Conservation (phyloP, 2,329 filamentous ascomycete species). For the Aspergillus sp. region DNA sequence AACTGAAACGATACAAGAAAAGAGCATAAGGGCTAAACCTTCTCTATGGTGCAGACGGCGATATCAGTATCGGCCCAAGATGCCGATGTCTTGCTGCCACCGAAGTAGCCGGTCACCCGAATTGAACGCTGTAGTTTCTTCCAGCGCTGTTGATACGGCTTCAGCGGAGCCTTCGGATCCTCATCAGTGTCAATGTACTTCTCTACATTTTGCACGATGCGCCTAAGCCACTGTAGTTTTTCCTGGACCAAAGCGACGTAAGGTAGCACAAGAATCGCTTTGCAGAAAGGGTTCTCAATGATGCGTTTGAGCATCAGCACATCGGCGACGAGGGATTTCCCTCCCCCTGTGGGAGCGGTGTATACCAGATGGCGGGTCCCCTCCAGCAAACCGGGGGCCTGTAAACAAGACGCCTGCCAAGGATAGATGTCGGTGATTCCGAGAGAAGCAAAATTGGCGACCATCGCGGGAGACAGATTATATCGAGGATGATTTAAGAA, state of each 20-base stretch:
- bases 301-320: conserved; percentile 71
- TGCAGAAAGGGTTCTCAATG: conserved; percentile 60
- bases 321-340: conserved; percentile 71
- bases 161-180: conserved; percentile 31
- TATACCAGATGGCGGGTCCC: conserved; percentile 73
- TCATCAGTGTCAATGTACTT: conserved; percentile 33
- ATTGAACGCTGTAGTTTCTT: conserved; percentile 58
- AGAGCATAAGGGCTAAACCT: conserved; percentile 42
- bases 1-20: background rate
- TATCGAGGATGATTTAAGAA: conserved; percentile 63
- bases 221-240: conserved; percentile 71
- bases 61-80: conserved; percentile 75
- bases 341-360: conserved; percentile 73
- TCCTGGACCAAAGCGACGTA: conserved; percentile 80
- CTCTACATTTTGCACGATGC: conserved; percentile 60
- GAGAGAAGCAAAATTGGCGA: conserved; percentile 62
- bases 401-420: conserved; percentile 74
- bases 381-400: conserved; percentile 62
- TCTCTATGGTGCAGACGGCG: conserved; percentile 76
- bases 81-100: conserved; percentile 64
- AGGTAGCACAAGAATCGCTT: conserved; percentile 70
- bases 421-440: conserved; percentile 74
- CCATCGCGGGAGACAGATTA: conserved; percentile 57
- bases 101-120: conserved; percentile 70
- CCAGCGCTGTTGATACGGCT: conserved; percentile 49